Conservation (phyloP, 2,329 filamentous ascomycete genomes). For the Colletotrichum orbiculare region DNA sequence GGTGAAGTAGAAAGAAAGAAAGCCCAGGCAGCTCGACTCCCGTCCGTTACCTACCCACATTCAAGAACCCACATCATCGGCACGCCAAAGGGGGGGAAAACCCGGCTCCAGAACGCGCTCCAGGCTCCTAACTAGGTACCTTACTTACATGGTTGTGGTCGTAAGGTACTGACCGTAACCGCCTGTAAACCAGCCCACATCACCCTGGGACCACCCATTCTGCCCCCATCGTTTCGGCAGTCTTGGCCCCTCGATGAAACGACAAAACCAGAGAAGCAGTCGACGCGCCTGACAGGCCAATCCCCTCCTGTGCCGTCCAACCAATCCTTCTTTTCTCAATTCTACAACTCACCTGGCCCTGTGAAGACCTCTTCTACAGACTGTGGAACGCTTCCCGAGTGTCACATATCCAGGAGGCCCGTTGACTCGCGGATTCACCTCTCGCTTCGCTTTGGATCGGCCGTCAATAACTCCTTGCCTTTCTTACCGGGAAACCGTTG, state of each 20-base stretch:
- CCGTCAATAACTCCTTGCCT: constrained; percentile 20
- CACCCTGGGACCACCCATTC: constrained; percentile 26
- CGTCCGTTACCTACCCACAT: too few relatives aligned
- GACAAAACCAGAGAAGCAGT: constrained; percentile 30
- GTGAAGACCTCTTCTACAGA: background rate
- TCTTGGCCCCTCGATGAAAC: constrained; percentile 37
- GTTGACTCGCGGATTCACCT: background rate
- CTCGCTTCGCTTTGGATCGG: constrained; percentile 1
- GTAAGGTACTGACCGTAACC: background rate
- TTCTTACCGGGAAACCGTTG: constrained; percentile 31
- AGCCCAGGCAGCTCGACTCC: too few relatives aligned
- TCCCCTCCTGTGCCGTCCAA: constrained; percentile 29
- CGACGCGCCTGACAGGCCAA: constrained; percentile 34
- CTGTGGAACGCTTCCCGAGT: background rate
- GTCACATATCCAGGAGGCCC: constrained; percentile 10
- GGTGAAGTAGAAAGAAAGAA: too few relatives aligned
- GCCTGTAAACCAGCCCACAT: constrained; percentile 23
- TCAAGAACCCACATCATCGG: too few relatives aligned
- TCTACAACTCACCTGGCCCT: constrained; percentile 2
- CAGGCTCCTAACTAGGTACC: background rate
- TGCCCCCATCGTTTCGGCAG: constrained; percentile 34
- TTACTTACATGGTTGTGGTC: background rate
- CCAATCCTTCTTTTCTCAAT: constrained; percentile 23
- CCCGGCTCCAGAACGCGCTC: too few relatives aligned
- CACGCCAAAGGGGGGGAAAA: too few relatives aligned